phyloP scores from a whole-genome alignment of 139 green algal genomes.

The Nannochloris sp. region DNA sequence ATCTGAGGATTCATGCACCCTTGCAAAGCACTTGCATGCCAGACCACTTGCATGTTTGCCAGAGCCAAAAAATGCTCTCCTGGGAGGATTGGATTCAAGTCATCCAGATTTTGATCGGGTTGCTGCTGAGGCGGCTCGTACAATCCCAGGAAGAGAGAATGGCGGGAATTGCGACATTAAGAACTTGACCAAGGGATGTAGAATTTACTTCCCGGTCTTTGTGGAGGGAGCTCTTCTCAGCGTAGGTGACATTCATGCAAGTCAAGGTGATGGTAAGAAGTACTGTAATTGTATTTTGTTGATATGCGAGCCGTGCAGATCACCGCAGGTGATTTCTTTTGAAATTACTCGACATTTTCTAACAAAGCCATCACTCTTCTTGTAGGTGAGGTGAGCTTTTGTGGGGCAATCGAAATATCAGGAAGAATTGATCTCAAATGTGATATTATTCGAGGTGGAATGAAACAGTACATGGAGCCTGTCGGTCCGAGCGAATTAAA shows the following conservation, averaged over 20 bases:
- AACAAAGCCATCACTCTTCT: no score
- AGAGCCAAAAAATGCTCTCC: constrained; percentile 36
- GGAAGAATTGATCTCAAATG: constrained; percentile 61
- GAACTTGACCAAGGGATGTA: constrained; percentile 54
- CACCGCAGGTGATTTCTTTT: no score
- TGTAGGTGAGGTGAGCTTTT: constrained; percentile 49
- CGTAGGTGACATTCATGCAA: constrained; percentile 72
- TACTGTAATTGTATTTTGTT: no score
- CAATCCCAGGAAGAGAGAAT: constrained; percentile 62
- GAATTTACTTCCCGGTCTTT: constrained; percentile 69
- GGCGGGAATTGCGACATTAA: constrained; percentile 79
- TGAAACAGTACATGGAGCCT: constrained; percentile 57
- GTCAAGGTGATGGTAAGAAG: constrained; percentile 46
- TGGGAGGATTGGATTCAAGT: constrained; percentile 34
- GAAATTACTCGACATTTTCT: no score
- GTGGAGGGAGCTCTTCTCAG: constrained; percentile 59
- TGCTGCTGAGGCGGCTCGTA: constrained; percentile 50
- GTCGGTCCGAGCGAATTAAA: constrained; percentile 56
- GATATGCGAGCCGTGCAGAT: no score
- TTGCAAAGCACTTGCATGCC: constrained; percentile 47
- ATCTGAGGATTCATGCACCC: constrained; percentile 29
- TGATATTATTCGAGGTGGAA: constrained; percentile 61
- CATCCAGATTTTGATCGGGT: constrained; percentile 31
- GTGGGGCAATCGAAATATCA: constrained; percentile 65
- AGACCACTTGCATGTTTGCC: constrained; percentile 56